Evolutionary conservation across 768 basidiomycete species (phyloP), one percentile per base, ranked within the genome.

Genomic region (Pluteus cervinus): DNA sequence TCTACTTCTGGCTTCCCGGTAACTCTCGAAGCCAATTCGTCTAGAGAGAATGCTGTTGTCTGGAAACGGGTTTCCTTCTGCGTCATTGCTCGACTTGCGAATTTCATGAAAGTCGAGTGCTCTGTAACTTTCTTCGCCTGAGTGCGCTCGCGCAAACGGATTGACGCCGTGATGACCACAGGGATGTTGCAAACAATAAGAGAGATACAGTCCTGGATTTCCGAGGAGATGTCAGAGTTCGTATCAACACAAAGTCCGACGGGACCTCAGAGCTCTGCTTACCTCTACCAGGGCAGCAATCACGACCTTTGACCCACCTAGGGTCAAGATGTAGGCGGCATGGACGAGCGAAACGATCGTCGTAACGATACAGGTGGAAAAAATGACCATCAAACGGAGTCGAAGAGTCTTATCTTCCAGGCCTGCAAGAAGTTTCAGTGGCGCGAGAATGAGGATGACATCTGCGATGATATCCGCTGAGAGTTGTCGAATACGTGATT

Each of bases 281-380:
- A 66, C 66, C 63, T 76, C 75, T 14, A 71, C 55, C 7, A 70
- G 41, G 4, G 66, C 70, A 0, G 66, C 54, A 21, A 68, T 56
- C 6, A 65, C 40, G 17, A 62, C 57, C 30, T 52, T 46, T 6
- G 44, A 43, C 3, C 55, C 57, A 15, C 55, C 54, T 7, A 46
- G 42, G 1, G 32, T 45, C 15, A 66, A 51, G 36, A 76, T 65
- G 44, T 65, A 62, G 20, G 56, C 49, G 0, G 67, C 68, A 32
- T 75, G 74, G 2, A 74, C 65, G n/a, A 68, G 47, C 3, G 66
- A 66, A n/a, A 64, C 63, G 24, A 68, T 46, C 6, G 66, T 75
- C 5, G 72, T 75, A 35, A 68, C 52, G 39, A 75, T 64, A 35
- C 72, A 73, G 7, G 76, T 65, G 7, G 75, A 75, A 51, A 78